Evolutionary conservation across 768 basidiomycete species (phyloP).

Genomic region (Amanita brunnescens): DNA sequence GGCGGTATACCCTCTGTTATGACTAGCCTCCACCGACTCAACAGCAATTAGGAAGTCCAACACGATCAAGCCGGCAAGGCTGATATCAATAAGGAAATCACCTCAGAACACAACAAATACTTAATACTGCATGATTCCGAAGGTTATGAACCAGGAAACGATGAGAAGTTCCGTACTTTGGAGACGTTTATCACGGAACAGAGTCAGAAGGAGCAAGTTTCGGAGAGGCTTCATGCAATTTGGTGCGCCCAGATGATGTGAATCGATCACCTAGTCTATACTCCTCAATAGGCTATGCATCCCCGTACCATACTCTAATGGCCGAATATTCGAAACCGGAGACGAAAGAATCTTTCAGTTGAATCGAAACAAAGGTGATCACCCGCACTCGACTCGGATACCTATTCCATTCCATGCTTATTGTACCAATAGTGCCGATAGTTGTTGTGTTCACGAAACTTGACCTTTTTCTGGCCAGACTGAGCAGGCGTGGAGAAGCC

Average conservation of each 20-base stretch:
- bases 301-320: conserved; percentile 13
- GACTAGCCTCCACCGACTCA: not conserved
- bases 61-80: conserved; percentile 16
- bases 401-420: conserved; percentile 7
- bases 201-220: conserved; percentile 3
- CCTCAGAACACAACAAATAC: conserved; percentile 13
- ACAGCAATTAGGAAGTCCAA: conserved; percentile 12
- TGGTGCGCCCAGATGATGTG: conserved; percentile 11
- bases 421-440: conserved; percentile 14
- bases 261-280: too few relatives aligned
- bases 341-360: conserved; percentile 16
- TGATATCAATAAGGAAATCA: conserved; percentile 17
- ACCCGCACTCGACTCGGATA: not conserved
- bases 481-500: not conserved
- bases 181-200: conserved; percentile 15
- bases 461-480: conserved; percentile 15
- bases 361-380: conserved; percentile 7
- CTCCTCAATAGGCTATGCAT: conserved; percentile 17
- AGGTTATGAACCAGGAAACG: conserved; percentile 23
- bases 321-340: conserved; percentile 15
- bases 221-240: conserved; percentile 19
- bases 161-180: conserved; percentile 15
- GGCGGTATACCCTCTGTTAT: not conserved
- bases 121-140: conserved; percentile 23
- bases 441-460: conserved; percentile 25